These are phyloP conservation scores for Diaporthe helianthi DNA, from an alignment of 2,329 filamentous ascomycete genomes.

Conservation along the genomic window DNA sequence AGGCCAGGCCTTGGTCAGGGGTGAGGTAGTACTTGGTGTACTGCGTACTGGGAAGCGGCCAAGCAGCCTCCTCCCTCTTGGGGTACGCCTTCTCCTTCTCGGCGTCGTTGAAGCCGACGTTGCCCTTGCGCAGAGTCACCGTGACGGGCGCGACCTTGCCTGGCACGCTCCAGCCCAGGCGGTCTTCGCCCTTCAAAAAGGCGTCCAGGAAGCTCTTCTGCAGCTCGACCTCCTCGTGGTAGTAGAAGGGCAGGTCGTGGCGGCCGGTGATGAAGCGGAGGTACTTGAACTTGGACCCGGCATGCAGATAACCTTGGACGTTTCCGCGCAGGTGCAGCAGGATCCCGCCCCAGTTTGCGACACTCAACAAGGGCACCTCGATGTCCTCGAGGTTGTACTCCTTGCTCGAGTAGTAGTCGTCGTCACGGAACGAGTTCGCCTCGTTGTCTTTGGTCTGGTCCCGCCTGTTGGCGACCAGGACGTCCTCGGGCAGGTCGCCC, in stretches of 20 bases:
- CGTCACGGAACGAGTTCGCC: constrained; percentile 64
- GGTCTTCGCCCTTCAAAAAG: constrained; percentile 73
- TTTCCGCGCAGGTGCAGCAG: constrained; percentile 73
- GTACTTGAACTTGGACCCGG: constrained; percentile 72
- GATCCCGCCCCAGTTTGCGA: constrained; percentile 77
- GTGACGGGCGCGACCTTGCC: constrained; percentile 67
- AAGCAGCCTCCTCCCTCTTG: constrained; percentile 65
- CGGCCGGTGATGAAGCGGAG: constrained; percentile 73
- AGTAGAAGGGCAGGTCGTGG: constrained; percentile 77
- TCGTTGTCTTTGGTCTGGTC: constrained; percentile 57
- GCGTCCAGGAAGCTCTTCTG: constrained; percentile 74
- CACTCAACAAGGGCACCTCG: constrained; percentile 69
- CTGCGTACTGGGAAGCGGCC: constrained; percentile 71
- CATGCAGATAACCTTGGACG: constrained; percentile 68
- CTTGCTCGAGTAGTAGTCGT: constrained; percentile 69
- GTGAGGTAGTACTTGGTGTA: constrained; percentile 69
- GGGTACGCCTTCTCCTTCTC: constrained; percentile 62
- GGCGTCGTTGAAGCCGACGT: constrained; percentile 71
- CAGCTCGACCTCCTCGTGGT: constrained; percentile 70
- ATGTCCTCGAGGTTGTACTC: constrained; percentile 72
- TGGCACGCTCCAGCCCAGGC: constrained; percentile 62
- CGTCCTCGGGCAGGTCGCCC: constrained; percentile 62
- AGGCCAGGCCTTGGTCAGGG: constrained; percentile 50
- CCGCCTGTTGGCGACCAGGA: constrained; percentile 54
- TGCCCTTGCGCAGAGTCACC: constrained; percentile 68